Percentiles rank a stretch among this genome's conserved stretches.
Conservation (phyloP, 306 rosid species). For the Cajanus cajan region DNA sequence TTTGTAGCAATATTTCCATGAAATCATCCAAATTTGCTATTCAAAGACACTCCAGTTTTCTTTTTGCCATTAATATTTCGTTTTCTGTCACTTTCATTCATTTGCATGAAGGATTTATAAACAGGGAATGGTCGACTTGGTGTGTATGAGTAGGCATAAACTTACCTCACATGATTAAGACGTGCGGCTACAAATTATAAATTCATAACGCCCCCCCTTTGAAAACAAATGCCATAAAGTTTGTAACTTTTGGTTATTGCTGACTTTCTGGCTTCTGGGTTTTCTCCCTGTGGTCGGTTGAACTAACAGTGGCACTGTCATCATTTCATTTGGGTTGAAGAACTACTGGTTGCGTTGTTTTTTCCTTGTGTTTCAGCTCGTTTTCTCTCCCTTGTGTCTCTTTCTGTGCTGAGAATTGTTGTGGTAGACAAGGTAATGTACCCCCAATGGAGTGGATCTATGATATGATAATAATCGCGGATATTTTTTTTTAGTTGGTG, state of each 20-base stretch:
- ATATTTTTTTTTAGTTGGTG: neutral
- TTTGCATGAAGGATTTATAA: neutral
- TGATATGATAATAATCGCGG: neutral
- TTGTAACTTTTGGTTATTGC: constrained; percentile 25
- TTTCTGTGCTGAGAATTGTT: constrained; percentile 17
- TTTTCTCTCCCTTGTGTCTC: neutral
- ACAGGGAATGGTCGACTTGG: constrained; percentile 1
- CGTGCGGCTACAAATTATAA: neutral
- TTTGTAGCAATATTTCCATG: neutral
- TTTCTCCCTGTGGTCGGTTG: constrained; percentile 10
- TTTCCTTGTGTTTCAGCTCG: neutral
- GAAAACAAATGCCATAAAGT: constrained; percentile 22
- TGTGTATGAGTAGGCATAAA: neutral
- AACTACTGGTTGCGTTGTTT: neutral
- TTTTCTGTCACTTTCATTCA: constrained; percentile 11
- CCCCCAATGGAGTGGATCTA: constrained; percentile 16
- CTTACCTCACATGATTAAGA: constrained; percentile 22
- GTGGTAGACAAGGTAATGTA: constrained; percentile 31
- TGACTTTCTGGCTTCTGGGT: constrained; percentile 27
- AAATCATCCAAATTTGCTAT: neutral
- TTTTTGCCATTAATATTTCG: neutral
- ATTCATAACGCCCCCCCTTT: neutral
- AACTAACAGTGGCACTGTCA: constrained; percentile 18
- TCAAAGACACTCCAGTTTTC: neutral
- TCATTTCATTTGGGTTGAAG: constrained; percentile 3